phyloP scores from a whole-genome alignment of 2,329 filamentous ascomycete genomes.

The Diaporthe aspalathi region DNA sequence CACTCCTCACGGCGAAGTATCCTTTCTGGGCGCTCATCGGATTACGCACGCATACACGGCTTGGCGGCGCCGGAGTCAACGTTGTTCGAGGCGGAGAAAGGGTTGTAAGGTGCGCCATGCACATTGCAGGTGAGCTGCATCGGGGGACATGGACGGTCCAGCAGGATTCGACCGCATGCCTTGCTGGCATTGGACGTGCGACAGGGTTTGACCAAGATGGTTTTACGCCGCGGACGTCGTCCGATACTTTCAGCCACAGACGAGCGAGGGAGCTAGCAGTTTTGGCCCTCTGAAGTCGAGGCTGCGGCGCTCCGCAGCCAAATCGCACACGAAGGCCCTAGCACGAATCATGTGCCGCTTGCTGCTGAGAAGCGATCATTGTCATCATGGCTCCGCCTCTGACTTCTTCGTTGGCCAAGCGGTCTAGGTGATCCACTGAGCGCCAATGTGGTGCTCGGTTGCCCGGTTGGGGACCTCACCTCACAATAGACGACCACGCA shows the following conservation, averaged over 20 bases:
- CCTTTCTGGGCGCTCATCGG: conserved; percentile 14
- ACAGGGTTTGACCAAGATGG: conserved; percentile 28
- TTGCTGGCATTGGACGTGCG: conserved; percentile 26
- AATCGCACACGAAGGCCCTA: conserved; percentile 8
- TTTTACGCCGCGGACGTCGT: conserved; percentile 38
- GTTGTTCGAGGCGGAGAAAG: conserved; percentile 8
- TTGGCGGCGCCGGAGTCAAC: conserved; percentile 11
- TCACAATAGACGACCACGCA: conserved; percentile 17
- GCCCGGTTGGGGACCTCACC: neutral
- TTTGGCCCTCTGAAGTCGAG: conserved; percentile 10
- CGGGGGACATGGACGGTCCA: conserved; percentile 31
- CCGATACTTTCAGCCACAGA: conserved; percentile 34
- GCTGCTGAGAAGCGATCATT: conserved; percentile 5
- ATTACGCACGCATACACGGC: conserved; percentile 23
- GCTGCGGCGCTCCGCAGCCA: conserved; percentile 35
- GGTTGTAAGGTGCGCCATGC: conserved; percentile 27
- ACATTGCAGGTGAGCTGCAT: conserved; percentile 28
- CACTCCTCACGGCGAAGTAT: conserved; percentile 18
- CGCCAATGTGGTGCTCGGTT: conserved; percentile 21
- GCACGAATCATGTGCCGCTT: conserved; percentile 38
- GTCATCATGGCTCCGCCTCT: conserved; percentile 1
- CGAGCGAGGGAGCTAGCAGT: conserved; percentile 6
- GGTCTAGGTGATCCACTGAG: conserved; percentile 7
- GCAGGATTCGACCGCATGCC: conserved; percentile 33
- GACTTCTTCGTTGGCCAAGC: conserved; percentile 15